These are phyloP conservation scores for Luzula sylvatica DNA, from an alignment of 176 grass and related monocot species.

Conservation along the genomic window DNA sequence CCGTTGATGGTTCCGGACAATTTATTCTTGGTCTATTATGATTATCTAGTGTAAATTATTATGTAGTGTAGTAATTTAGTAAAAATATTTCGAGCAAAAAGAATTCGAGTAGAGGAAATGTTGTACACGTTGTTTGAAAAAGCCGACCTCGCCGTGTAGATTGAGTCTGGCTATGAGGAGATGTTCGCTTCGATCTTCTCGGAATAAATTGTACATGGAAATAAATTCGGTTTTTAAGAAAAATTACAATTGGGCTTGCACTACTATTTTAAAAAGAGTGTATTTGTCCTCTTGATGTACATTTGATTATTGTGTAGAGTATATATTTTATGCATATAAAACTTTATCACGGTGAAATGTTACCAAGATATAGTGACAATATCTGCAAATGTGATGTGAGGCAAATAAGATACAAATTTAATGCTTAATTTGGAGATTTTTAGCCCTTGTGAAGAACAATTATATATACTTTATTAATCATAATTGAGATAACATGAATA, in stretches of 20 bases:
- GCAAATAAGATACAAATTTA: no score
- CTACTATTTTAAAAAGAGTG: background rate
- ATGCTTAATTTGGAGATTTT: no score
- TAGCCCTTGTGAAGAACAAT: no score
- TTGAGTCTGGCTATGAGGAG: slow-evolving; percentile 27
- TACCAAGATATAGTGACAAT: no score
- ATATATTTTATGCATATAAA: no score
- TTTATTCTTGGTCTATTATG: slow-evolving; percentile 42
- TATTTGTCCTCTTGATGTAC: no score
- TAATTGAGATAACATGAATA: no score
- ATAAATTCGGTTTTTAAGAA: slow-evolving; percentile 1
- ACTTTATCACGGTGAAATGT: no score
- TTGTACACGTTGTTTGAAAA: slow-evolving; percentile 30
- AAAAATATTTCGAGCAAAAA: background rate
- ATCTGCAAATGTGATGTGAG: no score
- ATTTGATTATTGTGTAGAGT: no score
- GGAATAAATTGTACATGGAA: slow-evolving; percentile 26
- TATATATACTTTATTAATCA: no score
- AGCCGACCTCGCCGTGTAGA: slow-evolving; percentile 35
- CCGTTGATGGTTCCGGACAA: slow-evolving; percentile 41
- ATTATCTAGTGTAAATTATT: slow-evolving; percentile 32
- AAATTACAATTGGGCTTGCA: slow-evolving; percentile 1
- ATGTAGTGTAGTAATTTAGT: background rate
- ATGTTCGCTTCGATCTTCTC: slow-evolving; percentile 3
- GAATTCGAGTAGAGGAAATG: slow-evolving; percentile 7